Evolutionary conservation across 2,329 filamentous ascomycete species (phyloP).

Genomic region (Aspergillus sp.): DNA sequence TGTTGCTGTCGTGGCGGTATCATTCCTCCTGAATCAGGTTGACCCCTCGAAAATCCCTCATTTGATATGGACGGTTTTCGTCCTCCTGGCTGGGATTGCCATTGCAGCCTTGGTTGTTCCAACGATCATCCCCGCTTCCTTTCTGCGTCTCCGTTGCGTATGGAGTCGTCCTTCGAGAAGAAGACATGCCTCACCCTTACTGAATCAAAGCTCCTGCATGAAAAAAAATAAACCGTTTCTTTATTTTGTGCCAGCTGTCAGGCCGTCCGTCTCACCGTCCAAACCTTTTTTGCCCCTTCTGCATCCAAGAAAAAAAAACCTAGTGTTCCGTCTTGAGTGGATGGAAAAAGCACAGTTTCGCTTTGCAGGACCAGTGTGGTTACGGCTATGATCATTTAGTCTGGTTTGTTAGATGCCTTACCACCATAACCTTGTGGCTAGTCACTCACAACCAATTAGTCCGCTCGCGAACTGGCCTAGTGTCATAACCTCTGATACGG

Average conservation of each 20-base stretch:
- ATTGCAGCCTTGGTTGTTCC: slow-evolving; percentile 32
- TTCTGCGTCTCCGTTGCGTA: slow-evolving; percentile 33
- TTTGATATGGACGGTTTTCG: slow-evolving; percentile 23
- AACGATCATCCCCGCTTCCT: slow-evolving; percentile 34
- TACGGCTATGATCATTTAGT: slow-evolving; percentile 8
- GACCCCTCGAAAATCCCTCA: slow-evolving; percentile 42
- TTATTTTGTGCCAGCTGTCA: slow-evolving; percentile 40
- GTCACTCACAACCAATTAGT: slow-evolving; percentile 26
- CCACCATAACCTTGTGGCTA: slow-evolving; percentile 15
- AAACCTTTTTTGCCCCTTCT: slow-evolving; percentile 21
- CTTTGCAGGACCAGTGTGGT: slow-evolving; percentile 14
- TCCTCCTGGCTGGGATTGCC: slow-evolving; percentile 29
- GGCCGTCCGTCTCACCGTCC: slow-evolving; percentile 32
- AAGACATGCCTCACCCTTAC: slow-evolving; percentile 26
- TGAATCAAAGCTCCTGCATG: slow-evolving; percentile 39
- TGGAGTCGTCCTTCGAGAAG: slow-evolving; percentile 26
- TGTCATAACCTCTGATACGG: slow-evolving; percentile 22
- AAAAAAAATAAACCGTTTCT: slow-evolving; percentile 19
- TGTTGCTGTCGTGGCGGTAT: slow-evolving; percentile 42
- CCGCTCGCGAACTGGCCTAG: slow-evolving; percentile 15
- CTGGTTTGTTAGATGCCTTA: slow-evolving; percentile 20
- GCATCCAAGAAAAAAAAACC: slow-evolving; percentile 29
- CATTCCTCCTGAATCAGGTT: slow-evolving; percentile 32
- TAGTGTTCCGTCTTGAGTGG: slow-evolving; percentile 21
- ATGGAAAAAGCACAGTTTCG: slow-evolving; percentile 9